Conservation (phyloP, 176 grass and related monocot species). For the Tillandsia leiboldiana region DNA sequence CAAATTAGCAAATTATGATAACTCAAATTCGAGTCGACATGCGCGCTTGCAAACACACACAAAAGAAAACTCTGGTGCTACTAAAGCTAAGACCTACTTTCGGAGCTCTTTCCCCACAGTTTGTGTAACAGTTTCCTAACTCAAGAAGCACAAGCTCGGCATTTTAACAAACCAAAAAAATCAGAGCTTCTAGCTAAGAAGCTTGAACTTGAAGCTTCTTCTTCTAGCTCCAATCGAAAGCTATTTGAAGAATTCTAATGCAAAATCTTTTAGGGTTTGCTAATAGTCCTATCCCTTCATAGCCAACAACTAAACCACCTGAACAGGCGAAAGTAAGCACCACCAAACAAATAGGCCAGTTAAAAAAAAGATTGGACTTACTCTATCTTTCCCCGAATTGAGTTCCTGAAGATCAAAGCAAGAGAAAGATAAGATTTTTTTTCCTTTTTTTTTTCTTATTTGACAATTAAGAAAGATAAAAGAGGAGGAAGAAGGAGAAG, state of each 20-base stretch:
- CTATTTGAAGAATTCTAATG: no score
- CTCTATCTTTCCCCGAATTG: conserved; percentile 46
- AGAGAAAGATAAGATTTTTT: background rate
- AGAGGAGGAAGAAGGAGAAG: conserved; percentile 12
- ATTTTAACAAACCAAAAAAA: background rate
- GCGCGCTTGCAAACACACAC: no score
- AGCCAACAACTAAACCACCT: conserved; percentile 16
- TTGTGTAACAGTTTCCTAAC: background rate
- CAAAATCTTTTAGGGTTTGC: no score
- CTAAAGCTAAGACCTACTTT: no score
- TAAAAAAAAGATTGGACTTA: conserved; percentile 22
- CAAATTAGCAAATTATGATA: background rate
- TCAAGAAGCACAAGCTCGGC: background rate
- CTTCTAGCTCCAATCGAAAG: no score
- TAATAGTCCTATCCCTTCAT: background rate
- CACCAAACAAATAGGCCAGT: conserved; percentile 8
- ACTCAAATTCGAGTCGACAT: no score
- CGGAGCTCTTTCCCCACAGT: no score
- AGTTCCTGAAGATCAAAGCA: conserved; percentile 45
- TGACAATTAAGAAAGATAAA: background rate
- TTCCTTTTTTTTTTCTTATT: background rate
- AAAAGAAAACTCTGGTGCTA: no score
- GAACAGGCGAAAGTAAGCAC: conserved; percentile 10
- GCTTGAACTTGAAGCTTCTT: no score
- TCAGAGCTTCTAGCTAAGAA: no score